Percentiles rank a stretch among this genome's conserved stretches.
phyloP scores from a whole-genome alignment of 2,329 filamentous ascomycete species.

The Alternaria panax region DNA sequence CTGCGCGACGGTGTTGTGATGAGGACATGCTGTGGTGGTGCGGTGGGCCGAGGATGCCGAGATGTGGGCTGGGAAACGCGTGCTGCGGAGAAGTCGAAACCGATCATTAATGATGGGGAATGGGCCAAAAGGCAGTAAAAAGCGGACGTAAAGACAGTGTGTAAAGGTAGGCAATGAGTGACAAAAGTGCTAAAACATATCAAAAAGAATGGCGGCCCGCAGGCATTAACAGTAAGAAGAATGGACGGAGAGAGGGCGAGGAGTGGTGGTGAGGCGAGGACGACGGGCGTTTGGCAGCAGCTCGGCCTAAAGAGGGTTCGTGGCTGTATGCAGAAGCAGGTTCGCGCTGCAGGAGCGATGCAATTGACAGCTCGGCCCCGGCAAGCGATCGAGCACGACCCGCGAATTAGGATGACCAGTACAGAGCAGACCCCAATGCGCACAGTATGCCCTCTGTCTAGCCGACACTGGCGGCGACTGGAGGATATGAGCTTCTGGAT shows the following conservation, averaged over 20 bases:
- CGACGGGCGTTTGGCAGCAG: constrained; percentile 26
- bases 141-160: constrained; percentile 27
- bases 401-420: constrained; percentile 20
- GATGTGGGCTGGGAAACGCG: constrained; percentile 31
- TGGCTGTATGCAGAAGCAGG: constrained; percentile 35
- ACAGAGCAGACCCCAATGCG: constrained; percentile 24
- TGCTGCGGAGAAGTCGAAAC: constrained; percentile 31
- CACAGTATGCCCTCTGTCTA: constrained; percentile 19
- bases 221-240: constrained; percentile 46
- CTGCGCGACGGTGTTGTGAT: constrained; percentile 30
- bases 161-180: constrained; percentile 43
- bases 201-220: constrained; percentile 46
- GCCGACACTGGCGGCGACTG: neutral
- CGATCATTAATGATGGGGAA: constrained; percentile 42
- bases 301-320: constrained; percentile 36
- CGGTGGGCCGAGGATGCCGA: constrained; percentile 30
- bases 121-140: constrained; percentile 22
- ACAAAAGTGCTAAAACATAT: constrained; percentile 45
- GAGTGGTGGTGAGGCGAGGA: constrained; percentile 43
- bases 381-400: constrained; percentile 39
- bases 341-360: constrained; percentile 41
- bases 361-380: constrained; percentile 40
- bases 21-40: constrained; percentile 43
- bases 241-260: constrained; percentile 37
- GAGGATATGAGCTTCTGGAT: constrained; percentile 2